Percentiles rank a stretch among this genome's conserved stretches.
Conservation (phyloP, 2,329 filamentous ascomycete species). For the Rutstroemia sp. region DNA sequence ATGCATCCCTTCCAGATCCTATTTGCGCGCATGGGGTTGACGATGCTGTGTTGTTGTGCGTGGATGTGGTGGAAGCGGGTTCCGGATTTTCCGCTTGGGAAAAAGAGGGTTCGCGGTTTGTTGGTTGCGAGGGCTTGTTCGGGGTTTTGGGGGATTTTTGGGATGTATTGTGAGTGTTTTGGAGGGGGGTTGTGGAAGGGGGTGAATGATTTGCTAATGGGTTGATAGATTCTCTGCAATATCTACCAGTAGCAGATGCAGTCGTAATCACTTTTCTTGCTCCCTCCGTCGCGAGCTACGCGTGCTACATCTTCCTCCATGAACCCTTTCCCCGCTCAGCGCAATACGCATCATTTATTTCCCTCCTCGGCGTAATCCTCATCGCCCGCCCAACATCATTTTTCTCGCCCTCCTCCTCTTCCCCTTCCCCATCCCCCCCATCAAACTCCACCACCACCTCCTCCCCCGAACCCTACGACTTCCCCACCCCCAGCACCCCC, state of each 20-base stretch:
- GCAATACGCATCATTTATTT: conserved; percentile 67
- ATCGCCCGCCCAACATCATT: conserved; percentile 56
- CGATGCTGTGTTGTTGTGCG: conserved; percentile 26
- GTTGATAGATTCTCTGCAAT: conserved; percentile 40
- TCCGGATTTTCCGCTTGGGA: conserved; percentile 65
- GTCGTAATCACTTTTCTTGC: conserved; percentile 85
- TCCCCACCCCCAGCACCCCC: conserved; percentile 18
- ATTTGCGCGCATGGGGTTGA: conserved; percentile 26
- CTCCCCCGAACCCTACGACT: neutral
- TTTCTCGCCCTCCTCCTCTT: neutral
- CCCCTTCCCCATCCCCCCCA: neutral
- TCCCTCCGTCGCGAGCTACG: conserved; percentile 72
- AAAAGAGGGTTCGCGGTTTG: conserved; percentile 56
- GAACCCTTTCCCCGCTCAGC: conserved; percentile 74
- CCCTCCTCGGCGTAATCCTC: conserved; percentile 71
- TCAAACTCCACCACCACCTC: conserved; percentile 13
- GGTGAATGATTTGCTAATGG: neutral
- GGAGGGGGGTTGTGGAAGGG: neutral
- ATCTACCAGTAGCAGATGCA: conserved; percentile 78
- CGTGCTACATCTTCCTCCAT: conserved; percentile 65
- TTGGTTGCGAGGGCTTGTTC: conserved; percentile 60
- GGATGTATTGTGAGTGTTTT: conserved; percentile 31
- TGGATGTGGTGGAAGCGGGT: conserved; percentile 71
- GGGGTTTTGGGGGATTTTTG: conserved; percentile 73
- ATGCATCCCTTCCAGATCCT: conserved; percentile 19